Conservation (phyloP, 2,329 filamentous ascomycete genomes). For the Scleromitrula shiraiana region DNA sequence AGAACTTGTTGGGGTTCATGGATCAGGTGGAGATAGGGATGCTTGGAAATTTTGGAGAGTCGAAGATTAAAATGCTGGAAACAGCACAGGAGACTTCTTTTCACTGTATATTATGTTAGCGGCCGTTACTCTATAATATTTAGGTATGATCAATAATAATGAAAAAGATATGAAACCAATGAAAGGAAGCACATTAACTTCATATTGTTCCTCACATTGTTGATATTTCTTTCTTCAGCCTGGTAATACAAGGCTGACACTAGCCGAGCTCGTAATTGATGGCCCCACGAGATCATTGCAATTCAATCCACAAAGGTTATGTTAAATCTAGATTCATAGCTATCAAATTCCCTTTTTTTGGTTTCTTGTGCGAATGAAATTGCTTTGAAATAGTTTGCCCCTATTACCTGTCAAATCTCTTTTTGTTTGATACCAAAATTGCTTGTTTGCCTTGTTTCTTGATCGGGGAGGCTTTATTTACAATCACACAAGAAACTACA, state of each 20-base stretch:
- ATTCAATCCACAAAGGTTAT: too few species aligned
- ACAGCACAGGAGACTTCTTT: conserved; percentile 11
- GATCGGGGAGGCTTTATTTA: too few species aligned
- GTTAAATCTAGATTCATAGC: too few species aligned
- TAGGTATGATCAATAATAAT: not conserved
- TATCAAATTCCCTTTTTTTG: not conserved
- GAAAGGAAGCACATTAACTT: not conserved
- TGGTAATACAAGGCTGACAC: conserved; percentile 4
- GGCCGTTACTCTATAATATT: conserved; percentile 1
- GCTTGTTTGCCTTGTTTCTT: too few species aligned
- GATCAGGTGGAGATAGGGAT: conserved; percentile 58
- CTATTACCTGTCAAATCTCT: too few species aligned
- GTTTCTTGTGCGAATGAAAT: too few species aligned
- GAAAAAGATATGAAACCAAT: not conserved
- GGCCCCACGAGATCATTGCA: not conserved
- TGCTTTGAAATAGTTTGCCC: too few species aligned
- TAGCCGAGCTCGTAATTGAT: conserved; percentile 6
- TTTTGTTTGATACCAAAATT: too few species aligned
- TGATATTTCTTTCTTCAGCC: conserved; percentile 5
- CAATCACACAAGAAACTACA: too few species aligned
- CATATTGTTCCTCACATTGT: conserved; percentile 7
- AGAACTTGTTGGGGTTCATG: conserved; percentile 71
- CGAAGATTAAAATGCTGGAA: conserved; percentile 33
- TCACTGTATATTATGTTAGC: conserved; percentile 6
- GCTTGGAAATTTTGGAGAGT: conserved; percentile 85